A percentile compares a stretch with the other conserved stretches of the same genome.
phyloP scores from a whole-genome alignment of 2,329 filamentous ascomycete genomes.

The Delphinella strobiligena region DNA sequence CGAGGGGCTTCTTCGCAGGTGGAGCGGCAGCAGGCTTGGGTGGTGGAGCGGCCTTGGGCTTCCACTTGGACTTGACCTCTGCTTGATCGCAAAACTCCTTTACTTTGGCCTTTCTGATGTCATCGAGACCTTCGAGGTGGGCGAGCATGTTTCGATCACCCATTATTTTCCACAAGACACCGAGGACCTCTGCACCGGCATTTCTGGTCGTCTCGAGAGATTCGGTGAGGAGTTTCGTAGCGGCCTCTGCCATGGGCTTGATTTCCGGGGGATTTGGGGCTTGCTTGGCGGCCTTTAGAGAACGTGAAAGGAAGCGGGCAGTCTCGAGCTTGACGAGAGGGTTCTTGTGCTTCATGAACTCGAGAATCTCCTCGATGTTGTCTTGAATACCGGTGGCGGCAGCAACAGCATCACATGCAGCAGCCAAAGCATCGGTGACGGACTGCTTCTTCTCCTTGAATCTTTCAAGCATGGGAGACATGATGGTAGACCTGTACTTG shows the following conservation, averaged over 20 bases:
- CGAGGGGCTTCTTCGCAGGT: constrained; percentile 40
- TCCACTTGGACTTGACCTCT: constrained; percentile 80
- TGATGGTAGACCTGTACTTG: constrained; percentile 69
- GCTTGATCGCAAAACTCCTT: constrained; percentile 81
- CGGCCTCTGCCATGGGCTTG: constrained; percentile 71
- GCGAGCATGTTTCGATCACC: constrained; percentile 92
- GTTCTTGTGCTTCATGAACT: constrained; percentile 86
- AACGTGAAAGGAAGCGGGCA: constrained; percentile 83
- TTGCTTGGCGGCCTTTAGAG: constrained; percentile 67
- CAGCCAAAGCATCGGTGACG: constrained; percentile 77
- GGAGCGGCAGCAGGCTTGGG: constrained; percentile 46
- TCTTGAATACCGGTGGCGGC: constrained; percentile 61
- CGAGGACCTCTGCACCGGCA: constrained; percentile 81
- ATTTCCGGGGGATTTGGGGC: constrained; percentile 79
- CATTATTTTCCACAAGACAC: constrained; percentile 97
- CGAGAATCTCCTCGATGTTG: constrained; percentile 78
- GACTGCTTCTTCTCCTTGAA: constrained; percentile 93
- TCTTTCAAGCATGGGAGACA: constrained; percentile 85
- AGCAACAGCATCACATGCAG: constrained; percentile 65
- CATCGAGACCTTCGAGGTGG: constrained; percentile 82
- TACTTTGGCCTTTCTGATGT: constrained; percentile 89
- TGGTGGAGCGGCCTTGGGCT: constrained; percentile 63
- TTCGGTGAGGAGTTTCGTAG: constrained; percentile 82
- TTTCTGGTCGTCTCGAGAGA: constrained; percentile 76
- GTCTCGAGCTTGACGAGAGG: constrained; percentile 95